Conservation (phyloP, 2,329 filamentous ascomycete species). For the Thyridium curvatum region DNA sequence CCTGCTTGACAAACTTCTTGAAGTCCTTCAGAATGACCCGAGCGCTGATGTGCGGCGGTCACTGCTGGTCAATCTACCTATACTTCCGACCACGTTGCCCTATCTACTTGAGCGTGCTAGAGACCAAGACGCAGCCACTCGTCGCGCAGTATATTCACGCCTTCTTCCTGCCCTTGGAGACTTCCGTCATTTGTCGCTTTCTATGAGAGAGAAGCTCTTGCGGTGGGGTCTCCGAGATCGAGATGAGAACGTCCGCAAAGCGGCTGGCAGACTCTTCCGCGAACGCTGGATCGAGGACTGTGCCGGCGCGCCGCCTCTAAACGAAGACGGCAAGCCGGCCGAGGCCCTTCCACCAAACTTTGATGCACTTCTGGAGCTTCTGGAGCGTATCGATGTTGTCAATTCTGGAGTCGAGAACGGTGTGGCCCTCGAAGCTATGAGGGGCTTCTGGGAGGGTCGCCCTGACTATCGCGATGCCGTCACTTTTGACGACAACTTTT, state of each 20-base stretch:
- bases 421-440: constrained; percentile 90
- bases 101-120: constrained; percentile 86
- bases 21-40: constrained; percentile 87
- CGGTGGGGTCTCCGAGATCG: constrained; percentile 92
- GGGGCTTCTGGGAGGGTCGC: constrained; percentile 89
- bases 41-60: constrained; percentile 89
- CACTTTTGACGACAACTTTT: constrained; percentile 67
- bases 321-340: constrained; percentile 48
- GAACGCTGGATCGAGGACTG: constrained; percentile 99
- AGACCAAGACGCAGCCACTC: constrained; percentile 78
- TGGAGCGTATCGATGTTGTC: constrained; percentile 90
- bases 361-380: constrained; percentile 79
- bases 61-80: constrained; percentile 83
- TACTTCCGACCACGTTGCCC: constrained; percentile 74
- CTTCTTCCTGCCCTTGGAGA: constrained; percentile 85
- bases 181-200: constrained; percentile 87
- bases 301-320: constrained; percentile 58
- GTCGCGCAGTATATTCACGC: constrained; percentile 79
- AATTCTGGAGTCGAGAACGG: constrained; percentile 87
- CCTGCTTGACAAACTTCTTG: constrained; percentile 75
- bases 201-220: constrained; percentile 90
- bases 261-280: constrained; percentile 81
- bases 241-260: constrained; percentile 90
- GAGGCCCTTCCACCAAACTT: constrained; percentile 61
- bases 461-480: constrained; percentile 73